Evolutionary conservation across 1,284 basidiomycete species (phyloP).

Genomic region (Sanguinoderma infundibulare): DNA sequence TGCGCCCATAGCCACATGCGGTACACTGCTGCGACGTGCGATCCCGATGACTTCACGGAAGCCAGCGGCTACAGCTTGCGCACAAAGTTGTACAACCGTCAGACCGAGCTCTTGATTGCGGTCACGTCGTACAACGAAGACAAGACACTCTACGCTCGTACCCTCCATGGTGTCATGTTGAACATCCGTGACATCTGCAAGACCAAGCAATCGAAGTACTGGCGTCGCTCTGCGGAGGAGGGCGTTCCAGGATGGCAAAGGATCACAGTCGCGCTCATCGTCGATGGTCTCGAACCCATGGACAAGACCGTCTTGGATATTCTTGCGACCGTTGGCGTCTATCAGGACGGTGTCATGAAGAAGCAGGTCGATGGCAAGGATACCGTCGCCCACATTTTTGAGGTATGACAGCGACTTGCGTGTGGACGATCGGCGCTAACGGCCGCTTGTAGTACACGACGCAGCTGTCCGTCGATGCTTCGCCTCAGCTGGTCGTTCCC

Average conservation of each 20-base stretch:
- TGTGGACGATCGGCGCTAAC: background rate
- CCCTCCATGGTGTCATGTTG: slow-evolving; percentile 94
- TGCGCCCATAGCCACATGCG: slow-evolving; percentile 74
- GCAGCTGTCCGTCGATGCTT: slow-evolving; percentile 89
- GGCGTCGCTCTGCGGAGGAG: slow-evolving; percentile 84
- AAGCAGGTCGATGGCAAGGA: slow-evolving; percentile 92
- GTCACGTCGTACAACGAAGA: slow-evolving; percentile 93
- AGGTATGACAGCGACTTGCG: slow-evolving; percentile 50
- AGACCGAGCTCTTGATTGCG: slow-evolving; percentile 93
- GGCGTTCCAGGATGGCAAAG: slow-evolving; percentile 91
- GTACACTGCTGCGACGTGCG: slow-evolving; percentile 91
- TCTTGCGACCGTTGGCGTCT: slow-evolving; percentile 87
- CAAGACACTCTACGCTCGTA: slow-evolving; percentile 92
- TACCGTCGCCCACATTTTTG: slow-evolving; percentile 91
- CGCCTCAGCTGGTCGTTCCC: slow-evolving; percentile 89
- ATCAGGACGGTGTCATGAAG: slow-evolving; percentile 97
- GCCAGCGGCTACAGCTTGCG: slow-evolving; percentile 86
- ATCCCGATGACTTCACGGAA: slow-evolving; percentile 91
- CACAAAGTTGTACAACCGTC: slow-evolving; percentile 83
- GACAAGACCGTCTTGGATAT: slow-evolving; percentile 94
- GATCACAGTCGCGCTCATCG: slow-evolving; percentile 90
- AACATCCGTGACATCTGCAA: slow-evolving; percentile 99
- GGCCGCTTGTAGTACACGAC: slow-evolving; percentile 75
- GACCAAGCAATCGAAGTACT: slow-evolving; percentile 95
- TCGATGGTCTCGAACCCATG: slow-evolving; percentile 95